Base-by-base conservation (phyloP, 768 basidiomycete species). In the Mycena haematopus region DNA sequence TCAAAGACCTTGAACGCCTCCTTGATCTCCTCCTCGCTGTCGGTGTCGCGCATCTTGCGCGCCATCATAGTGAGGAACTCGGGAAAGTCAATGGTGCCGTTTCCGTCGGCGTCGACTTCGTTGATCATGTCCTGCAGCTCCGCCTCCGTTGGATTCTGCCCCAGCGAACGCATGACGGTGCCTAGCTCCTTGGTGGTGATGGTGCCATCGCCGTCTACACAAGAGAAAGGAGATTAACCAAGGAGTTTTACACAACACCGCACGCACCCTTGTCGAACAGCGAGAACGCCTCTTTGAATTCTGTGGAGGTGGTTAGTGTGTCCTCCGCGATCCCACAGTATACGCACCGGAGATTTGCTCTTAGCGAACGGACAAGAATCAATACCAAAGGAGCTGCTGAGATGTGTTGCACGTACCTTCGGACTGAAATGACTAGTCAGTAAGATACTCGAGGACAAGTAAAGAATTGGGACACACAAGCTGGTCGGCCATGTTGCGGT, bases 51-150 rank as follows among this genome's bases (percentile, higher is more conserved):
- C 67, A 80, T 73, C 68, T 77, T 78, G 56, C 76, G 75, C n/a
- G 73, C 75, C 80, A 82, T 81, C 75, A 83, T 75, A 13, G 69
- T 71, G 62, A 82, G 65, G 69, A 83, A 82, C 71, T 82, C 80
- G n/a, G 75, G 67, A 59, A 82, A 82, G 60, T 80, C 79, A 64
- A 82, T 81, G 6, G 75, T 77, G 64, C 80, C 82, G 60, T 79
- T 79, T 40, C 76, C 70, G 65, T 82, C 77, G 5, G 71, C 72
- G 67, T 84, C 81, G 66, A 80, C 79, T 62, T 81, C 79, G 71
- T 78, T 79, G 64, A 84, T 80, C 79, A 84, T 82, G 68, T 78
- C 75, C 66, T 79, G 76, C 46, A 84, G 75, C 65, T 84, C 79
- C 15, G 73, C 74, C 46, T 82, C 82, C n/a, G 79, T 81, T 6